Evolutionary conservation across 2,329 filamentous ascomycete species (phyloP).

Genomic region (Xylaria sp.): DNA sequence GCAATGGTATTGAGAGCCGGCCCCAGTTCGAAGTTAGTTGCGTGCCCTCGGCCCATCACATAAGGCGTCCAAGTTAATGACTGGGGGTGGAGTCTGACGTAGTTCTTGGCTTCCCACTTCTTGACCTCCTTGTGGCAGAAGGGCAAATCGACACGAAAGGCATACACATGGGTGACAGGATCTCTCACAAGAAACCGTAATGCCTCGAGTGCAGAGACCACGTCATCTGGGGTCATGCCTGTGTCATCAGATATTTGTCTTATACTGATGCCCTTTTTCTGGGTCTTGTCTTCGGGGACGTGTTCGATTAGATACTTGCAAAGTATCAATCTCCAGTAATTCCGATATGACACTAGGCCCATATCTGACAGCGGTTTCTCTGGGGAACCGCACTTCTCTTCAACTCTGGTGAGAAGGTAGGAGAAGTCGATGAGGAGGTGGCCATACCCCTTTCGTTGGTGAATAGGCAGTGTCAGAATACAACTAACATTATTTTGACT

Average conservation of each 20-base stretch:
- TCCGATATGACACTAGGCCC: slow-evolving; percentile 95
- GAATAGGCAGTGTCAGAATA: slow-evolving; percentile 93
- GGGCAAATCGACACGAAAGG: slow-evolving; percentile 81
- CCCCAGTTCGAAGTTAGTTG: slow-evolving; percentile 81
- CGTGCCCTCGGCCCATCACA: slow-evolving; percentile 87
- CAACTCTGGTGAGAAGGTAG: slow-evolving; percentile 90
- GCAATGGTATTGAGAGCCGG: slow-evolving; percentile 85
- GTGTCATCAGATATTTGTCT: slow-evolving; percentile 82
- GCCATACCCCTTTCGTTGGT: slow-evolving; percentile 96
- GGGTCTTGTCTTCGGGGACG: slow-evolving; percentile 46
- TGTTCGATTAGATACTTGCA: slow-evolving; percentile 79
- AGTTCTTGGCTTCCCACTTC: slow-evolving; percentile 88
- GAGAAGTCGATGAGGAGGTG: slow-evolving; percentile 98
- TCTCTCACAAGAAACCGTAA: slow-evolving; percentile 88
- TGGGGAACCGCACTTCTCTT: slow-evolving; percentile 91
- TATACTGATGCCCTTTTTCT: slow-evolving; percentile 61
- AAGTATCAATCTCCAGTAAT: slow-evolving; percentile 92
- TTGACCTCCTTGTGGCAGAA: slow-evolving; percentile 88
- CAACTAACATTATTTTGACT: slow-evolving; percentile 98
- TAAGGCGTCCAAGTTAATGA: slow-evolving; percentile 95
- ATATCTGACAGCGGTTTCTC: slow-evolving; percentile 98
- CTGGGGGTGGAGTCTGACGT: slow-evolving; percentile 81
- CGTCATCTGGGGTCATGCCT: slow-evolving; percentile 94
- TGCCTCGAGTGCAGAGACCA: slow-evolving; percentile 90
- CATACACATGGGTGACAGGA: slow-evolving; percentile 85